Evolutionary conservation across 768 basidiomycete species (phyloP), one percentile per base, ranked within the genome.

Genomic region (Boletus sensibilis): DNA sequence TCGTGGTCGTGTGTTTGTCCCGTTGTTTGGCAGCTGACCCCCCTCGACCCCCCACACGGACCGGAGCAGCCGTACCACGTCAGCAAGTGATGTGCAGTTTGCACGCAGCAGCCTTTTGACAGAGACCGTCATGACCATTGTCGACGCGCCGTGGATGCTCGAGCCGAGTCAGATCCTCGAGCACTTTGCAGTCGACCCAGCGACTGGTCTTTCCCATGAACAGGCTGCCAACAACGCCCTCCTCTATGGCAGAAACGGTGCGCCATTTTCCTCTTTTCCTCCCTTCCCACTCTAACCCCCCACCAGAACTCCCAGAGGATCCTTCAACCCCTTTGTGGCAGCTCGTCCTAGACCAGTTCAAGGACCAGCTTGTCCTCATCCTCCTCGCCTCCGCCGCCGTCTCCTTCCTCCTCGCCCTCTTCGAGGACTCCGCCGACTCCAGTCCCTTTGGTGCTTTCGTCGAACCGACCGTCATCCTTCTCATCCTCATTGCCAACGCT

Each of bases 281-380:
- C 20, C 33, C 34, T 27, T 18, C 34, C n/a, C 40, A 12, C 16
- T 27, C 41, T 41, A 52, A 23, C 70, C 14, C 29, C 23, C 47
- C 40, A 47, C 14, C 71, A 98, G 96, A 92, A 68, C 80, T 99
- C 8, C 95, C 96, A 12, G 94, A 97, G 67, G 92, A 95, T 11
- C 88, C 92, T 0, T 76, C 92, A 4, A 97, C 96, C 5, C 92
- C 95, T 4, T 69, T 98, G 33, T 94, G 94, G 92, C 82, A 92
- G 68, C 85, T 98, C 57, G 88, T 99, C 57, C 81, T 99, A n/a
- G 94, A 97, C 63, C 96, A 99, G 75, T 99, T 99, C 81, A 90
- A 98, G 79, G 96, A 99, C 75, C 94, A 97, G 73, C 84, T 99
- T 29, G 96, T 99, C 40, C 87, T 99, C 60, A 98, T 99, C 68